phyloP scores from a whole-genome alignment of 78 protist genomes.

The Polysphondylium violaceum region DNA sequence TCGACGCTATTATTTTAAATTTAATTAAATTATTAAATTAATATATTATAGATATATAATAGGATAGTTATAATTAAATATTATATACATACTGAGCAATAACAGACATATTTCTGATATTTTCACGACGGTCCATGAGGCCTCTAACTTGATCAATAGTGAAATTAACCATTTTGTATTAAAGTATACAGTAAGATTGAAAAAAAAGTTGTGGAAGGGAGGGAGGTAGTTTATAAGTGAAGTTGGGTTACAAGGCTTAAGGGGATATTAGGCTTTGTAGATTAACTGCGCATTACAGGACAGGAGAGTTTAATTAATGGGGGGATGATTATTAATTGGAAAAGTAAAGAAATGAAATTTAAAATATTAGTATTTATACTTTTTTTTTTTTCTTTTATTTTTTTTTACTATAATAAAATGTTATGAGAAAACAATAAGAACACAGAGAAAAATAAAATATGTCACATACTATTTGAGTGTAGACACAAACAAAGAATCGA shows the following conservation, averaged over 20 bases:
- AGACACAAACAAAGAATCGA: too few relatives aligned
- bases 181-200: neutral
- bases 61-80: neutral
- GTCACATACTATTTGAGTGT: too few relatives aligned
- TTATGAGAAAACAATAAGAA: too few relatives aligned
- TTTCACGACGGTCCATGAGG: constrained; percentile 93
- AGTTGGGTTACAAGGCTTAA: neutral
- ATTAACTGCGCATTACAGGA: neutral
- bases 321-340: too few relatives aligned
- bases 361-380: neutral
- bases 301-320: neutral
- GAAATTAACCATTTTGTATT: constrained; percentile 89
- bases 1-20: constrained; percentile 73
- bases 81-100: constrained; percentile 93
- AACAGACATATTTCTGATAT: constrained; percentile 99
- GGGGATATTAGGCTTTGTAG: neutral
- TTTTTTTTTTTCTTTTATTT: too few relatives aligned
- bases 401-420: too few relatives aligned
- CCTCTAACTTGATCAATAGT: constrained; percentile 95
- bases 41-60: neutral
- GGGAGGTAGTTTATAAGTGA: neutral
- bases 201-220: neutral
- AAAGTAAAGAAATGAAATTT: too few relatives aligned
- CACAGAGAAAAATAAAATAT: too few relatives aligned
- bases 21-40: neutral